These are phyloP conservation scores for Cadophora sp. DNA, from an alignment of 2,329 filamentous ascomycete species.

Conservation along the genomic window DNA sequence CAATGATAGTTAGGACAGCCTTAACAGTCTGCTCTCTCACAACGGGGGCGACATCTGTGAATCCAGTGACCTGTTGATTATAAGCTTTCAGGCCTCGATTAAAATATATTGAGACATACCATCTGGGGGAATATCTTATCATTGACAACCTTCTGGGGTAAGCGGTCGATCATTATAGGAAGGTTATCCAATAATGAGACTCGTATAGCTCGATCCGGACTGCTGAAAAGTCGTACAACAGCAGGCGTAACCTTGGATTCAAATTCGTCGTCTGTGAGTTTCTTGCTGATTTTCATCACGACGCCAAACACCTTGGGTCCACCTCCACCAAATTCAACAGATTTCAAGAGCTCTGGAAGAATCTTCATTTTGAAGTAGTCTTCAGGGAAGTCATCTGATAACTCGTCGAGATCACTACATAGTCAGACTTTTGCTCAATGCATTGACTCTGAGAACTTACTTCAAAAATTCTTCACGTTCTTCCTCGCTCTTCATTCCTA, in stretches of 20 bases:
- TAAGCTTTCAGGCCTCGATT: background rate
- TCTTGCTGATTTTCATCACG: conserved; percentile 89
- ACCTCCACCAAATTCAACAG: conserved; percentile 96
- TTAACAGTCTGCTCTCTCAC: conserved; percentile 97
- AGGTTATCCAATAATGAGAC: conserved; percentile 91
- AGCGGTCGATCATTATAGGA: conserved; percentile 87
- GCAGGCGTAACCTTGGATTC: conserved; percentile 84
- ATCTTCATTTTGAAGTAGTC: conserved; percentile 99
- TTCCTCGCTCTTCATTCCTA: conserved; percentile 84
- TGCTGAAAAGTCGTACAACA: conserved; percentile 84
- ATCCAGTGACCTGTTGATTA: conserved; percentile 76
- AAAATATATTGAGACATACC: conserved; percentile 54
- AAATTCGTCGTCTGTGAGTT: conserved; percentile 89
- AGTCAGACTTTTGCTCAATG: conserved; percentile 19
- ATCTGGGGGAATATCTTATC: conserved; percentile 97
- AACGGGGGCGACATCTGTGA: conserved; percentile 88
- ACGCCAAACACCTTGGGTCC: conserved; percentile 89
- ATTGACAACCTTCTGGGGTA: conserved; percentile 88
- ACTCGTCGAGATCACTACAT: conserved; percentile 74
- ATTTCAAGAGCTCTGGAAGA: conserved; percentile 93
- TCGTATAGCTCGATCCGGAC: conserved; percentile 89
- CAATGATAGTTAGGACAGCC: conserved; percentile 84
- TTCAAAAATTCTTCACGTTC: conserved; percentile 87
- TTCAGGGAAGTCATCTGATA: conserved; percentile 94
- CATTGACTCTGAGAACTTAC: conserved; percentile 49